phyloP scores from a whole-genome alignment of 495 filamentous ascomycete genomes.

The Aspergillus cavernicola region DNA sequence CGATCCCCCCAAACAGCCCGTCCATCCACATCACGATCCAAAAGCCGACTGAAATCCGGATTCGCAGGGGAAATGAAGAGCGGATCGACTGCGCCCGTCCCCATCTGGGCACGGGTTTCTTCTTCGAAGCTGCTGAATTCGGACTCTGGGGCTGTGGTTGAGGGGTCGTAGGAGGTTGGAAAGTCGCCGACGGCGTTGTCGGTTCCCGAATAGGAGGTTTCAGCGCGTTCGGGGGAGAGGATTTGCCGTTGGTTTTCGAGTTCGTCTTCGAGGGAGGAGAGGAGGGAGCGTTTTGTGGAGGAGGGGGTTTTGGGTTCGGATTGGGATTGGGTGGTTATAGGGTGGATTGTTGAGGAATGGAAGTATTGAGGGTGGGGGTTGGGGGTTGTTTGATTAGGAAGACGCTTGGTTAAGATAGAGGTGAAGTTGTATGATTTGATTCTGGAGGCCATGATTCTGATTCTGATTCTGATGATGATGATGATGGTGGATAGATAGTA shows the following conservation, averaged over 20 bases:
- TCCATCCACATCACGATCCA: background rate
- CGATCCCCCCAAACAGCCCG: background rate
- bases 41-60: background rate
- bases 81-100: conserved; percentile 2
- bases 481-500: background rate
- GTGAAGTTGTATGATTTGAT: background rate
- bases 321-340: background rate
- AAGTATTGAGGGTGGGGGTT: too few species aligned
- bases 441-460: background rate
- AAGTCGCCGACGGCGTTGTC: conserved; percentile 11
- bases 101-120: background rate
- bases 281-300: too few species aligned
- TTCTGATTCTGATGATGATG: too few species aligned
- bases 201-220: conserved; percentile 7
- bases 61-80: conserved; percentile 12
- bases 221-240: conserved; percentile 12
- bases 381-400: too few species aligned
- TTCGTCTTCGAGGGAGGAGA: too few species aligned
- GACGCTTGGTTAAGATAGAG: too few species aligned
- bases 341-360: too few species aligned
- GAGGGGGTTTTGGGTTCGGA: too few species aligned
- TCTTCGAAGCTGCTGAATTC: conserved; percentile 7
- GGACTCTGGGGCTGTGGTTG: conserved; percentile 1
- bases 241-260: background rate
- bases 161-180: conserved; percentile 7